These are phyloP conservation scores for Solanum virginianum DNA, from an alignment of 257 asterid species.

Conservation along the genomic window DNA sequence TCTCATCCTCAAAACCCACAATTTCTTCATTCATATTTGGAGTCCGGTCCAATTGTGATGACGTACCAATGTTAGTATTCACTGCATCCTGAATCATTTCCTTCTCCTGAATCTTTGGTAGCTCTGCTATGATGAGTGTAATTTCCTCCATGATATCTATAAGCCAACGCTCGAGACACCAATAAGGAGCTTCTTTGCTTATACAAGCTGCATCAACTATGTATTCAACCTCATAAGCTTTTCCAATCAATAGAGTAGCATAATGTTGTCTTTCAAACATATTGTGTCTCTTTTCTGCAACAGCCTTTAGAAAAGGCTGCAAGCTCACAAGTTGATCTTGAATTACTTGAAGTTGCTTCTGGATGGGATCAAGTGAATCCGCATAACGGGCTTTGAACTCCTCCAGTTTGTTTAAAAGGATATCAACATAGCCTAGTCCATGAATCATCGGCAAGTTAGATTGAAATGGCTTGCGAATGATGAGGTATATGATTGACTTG, in stretches of 20 bases:
- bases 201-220: conserved; percentile 1
- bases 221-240: conserved; percentile 13
- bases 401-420: background rate
- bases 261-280: background rate
- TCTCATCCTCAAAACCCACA: background rate
- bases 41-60: background rate
- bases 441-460: background rate
- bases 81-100: background rate
- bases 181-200: background rate
- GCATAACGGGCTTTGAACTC: background rate
- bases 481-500: background rate
- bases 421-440: background rate
- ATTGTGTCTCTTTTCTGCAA: background rate
- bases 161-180: conserved; percentile 3
- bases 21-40: background rate
- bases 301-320: background rate
- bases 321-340: background rate
- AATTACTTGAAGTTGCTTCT: background rate
- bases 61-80: background rate
- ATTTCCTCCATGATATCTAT: background rate
- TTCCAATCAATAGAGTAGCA: background rate
- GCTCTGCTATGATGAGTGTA: background rate
- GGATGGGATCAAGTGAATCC: background rate
- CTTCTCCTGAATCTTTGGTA: background rate
- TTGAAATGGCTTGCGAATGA: background rate